Percentiles rank a stretch among this genome's conserved stretches.
phyloP scores from a whole-genome alignment of 2,329 filamentous ascomycete species.

The Tolypocladium nubicola region DNA sequence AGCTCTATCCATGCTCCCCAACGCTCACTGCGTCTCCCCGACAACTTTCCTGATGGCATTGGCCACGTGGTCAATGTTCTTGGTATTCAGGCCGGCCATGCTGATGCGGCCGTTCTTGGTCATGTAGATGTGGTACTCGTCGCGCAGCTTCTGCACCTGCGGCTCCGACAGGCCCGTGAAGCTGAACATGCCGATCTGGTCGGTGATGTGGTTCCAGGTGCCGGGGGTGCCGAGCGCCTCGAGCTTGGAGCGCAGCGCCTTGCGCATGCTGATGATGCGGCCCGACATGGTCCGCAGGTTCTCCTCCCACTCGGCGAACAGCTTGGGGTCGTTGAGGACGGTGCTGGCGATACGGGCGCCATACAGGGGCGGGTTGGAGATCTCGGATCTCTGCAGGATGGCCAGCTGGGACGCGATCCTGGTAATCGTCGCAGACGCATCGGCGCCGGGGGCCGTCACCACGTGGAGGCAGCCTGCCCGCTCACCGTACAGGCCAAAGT shows the following conservation, averaged over 20 bases:
- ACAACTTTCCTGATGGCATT: conserved; percentile 82
- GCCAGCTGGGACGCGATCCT: conserved; percentile 81
- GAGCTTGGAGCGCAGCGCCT: conserved; percentile 64
- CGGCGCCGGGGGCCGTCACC: conserved; percentile 61
- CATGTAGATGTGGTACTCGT: conserved; percentile 73
- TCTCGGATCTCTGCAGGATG: conserved; percentile 92
- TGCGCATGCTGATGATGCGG: conserved; percentile 87
- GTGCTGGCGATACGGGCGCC: conserved; percentile 80
- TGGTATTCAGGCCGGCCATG: conserved; percentile 93
- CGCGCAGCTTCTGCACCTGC: conserved; percentile 61
- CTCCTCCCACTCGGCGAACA: conserved; percentile 88
- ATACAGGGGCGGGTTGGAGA: conserved; percentile 92
- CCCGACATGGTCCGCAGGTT: conserved; percentile 92
- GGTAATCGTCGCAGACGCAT: conserved; percentile 48
- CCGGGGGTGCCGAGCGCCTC: conserved; percentile 81
- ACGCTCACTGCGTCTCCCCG: conserved; percentile 13
- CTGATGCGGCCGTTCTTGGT: conserved; percentile 98
- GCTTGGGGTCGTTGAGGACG: conserved; percentile 68
- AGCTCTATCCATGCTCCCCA: neutral
- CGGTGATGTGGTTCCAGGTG: conserved; percentile 92
- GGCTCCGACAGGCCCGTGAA: conserved; percentile 72
- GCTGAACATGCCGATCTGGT: conserved; percentile 99
- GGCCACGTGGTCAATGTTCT: conserved; percentile 89
- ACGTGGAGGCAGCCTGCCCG: conserved; percentile 95
- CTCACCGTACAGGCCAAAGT: conserved; percentile 95